These are phyloP conservation scores for Colletotrichum magnum DNA, from an alignment of 2,329 filamentous ascomycete genomes.

Conservation along the genomic window DNA sequence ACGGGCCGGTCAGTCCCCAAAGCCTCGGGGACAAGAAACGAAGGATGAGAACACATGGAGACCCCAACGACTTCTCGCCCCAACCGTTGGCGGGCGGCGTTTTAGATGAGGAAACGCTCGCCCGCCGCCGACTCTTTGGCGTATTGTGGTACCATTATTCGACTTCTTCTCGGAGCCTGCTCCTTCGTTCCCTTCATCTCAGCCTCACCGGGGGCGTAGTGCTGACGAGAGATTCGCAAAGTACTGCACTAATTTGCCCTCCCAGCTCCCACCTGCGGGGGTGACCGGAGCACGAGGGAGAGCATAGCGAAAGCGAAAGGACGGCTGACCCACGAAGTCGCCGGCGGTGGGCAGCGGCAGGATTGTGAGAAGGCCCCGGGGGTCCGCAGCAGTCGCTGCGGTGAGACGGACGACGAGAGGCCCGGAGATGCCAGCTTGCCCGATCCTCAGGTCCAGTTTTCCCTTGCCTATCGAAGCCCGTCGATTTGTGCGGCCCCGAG, in stretches of 20 bases:
- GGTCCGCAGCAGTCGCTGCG: conserved; percentile 14
- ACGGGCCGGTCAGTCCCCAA: neutral
- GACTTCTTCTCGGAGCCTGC: conserved; percentile 9
- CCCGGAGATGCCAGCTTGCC: conserved; percentile 12
- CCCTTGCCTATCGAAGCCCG: neutral
- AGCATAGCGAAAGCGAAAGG: neutral
- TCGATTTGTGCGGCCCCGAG: conserved; percentile 8
- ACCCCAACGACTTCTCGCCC: neutral
- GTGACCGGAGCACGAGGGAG: neutral
- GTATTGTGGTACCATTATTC: neutral
- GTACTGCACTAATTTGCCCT: neutral
- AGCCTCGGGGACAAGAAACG: neutral
- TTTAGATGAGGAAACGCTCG: neutral
- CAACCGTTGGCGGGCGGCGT: neutral
- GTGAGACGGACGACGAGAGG: conserved; percentile 1
- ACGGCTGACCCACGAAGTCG: conserved; percentile 4
- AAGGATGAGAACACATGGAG: neutral
- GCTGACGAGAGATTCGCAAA: neutral
- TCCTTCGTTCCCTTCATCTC: neutral
- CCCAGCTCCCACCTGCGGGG: neutral
- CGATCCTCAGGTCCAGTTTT: conserved; percentile 4
- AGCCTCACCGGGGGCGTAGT: neutral
- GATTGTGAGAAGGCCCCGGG: conserved; percentile 12
- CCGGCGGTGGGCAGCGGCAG: conserved; percentile 21
- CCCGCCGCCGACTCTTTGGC: neutral